Evolutionary conservation across 2,329 filamentous ascomycete species (phyloP), one percentile per base, ranked within the genome.

Genomic region (Cladosporium colombiae): DNA sequence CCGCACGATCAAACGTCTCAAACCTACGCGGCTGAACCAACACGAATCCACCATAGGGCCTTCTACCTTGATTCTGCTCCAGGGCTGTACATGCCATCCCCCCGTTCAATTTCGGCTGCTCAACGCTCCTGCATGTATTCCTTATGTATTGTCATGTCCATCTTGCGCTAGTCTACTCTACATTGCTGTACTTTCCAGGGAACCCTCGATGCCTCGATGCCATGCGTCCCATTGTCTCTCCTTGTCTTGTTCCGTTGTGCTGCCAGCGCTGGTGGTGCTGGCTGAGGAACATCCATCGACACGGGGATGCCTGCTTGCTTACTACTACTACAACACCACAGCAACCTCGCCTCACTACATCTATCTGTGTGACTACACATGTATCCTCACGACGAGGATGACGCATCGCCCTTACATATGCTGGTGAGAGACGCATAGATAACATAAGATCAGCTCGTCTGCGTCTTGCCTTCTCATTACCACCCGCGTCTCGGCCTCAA

Each of bases 71-170:
- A 40, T 52, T 37, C 46, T 18, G 33, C 40, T 16, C 11, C 31
- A 25, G 31, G 55, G 31, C 29, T 33, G 29, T 52, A 53, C 61
- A 56, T 63, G 61, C 61, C 61, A 63, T 11, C 61, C 37, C 50
- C 50, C 50, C 49, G 61, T 18, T 44, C 50, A 55, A 63, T 63
- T 56, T 63, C 61, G 61, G 61, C 61, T 56, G 50, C 61, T 49
- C 53, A 63, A 53, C 50, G 61, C 25, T 50, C 44, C 29, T 62
- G 46, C 59, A 62, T 55, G 52, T 55, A 33, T 55, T 55, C 21
- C 27, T 29, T 55, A 33, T 53, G 21, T 53, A 33, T 18, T 55
- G 16, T 55, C 52, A 31, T 29, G 52, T 29, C 52, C 52, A 55
- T 21, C 27, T 18, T 55, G 52, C 50, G 50, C 50, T 53, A 53